These are phyloP conservation scores for Paramecium biaurelia DNA, from an alignment of 73 alveolate genomes.

Conservation along the genomic window DNA sequence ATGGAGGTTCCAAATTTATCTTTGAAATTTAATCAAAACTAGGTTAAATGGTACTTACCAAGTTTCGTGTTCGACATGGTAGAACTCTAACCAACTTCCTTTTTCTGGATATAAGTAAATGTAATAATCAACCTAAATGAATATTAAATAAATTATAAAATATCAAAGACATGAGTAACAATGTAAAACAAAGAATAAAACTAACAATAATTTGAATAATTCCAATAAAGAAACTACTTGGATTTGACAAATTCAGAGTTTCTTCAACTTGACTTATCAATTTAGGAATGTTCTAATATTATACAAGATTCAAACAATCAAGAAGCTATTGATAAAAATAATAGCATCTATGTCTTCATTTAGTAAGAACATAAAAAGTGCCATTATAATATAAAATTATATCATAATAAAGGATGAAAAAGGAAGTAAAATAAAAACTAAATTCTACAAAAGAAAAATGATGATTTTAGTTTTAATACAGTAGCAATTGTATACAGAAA, in stretches of 20 bases:
- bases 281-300: background rate
- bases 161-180: conserved; percentile 10
- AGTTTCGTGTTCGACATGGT: background rate
- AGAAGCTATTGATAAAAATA: too few relatives aligned
- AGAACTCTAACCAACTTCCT: background rate
- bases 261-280: background rate
- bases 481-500: too few relatives aligned
- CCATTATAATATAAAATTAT: background rate
- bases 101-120: background rate
- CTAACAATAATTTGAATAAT: background rate
- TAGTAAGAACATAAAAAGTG: too few relatives aligned
- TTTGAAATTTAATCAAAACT: background rate
- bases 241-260: conserved; percentile 21
- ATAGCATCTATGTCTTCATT: too few relatives aligned
- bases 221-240: conserved; percentile 23
- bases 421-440: background rate
- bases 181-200: conserved; percentile 21
- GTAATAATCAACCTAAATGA: conserved; percentile 9
- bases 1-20: background rate
- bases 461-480: too few relatives aligned
- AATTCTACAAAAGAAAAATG: background rate
- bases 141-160: background rate
- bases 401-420: background rate
- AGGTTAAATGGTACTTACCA: background rate
- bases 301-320: too few relatives aligned